Conservation (phyloP, 2,329 filamentous ascomycete species). For the Fusarium clavum region DNA sequence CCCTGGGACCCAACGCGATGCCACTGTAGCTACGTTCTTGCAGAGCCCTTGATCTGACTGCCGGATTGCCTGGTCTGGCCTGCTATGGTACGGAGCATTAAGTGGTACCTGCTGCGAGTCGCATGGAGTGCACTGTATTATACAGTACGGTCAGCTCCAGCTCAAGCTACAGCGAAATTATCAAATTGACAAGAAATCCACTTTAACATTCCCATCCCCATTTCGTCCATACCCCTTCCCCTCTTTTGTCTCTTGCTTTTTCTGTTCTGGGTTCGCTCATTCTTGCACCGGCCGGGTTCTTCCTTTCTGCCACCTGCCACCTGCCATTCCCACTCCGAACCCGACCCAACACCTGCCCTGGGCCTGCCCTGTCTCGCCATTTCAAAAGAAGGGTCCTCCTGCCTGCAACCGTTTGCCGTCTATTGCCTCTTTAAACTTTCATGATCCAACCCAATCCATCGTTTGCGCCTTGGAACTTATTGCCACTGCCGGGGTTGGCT, state of each 20-base stretch:
- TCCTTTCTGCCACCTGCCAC: slow-evolving; percentile 33
- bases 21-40: slow-evolving; percentile 5
- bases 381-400: slow-evolving; percentile 33
- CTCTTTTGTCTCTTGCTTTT: slow-evolving; percentile 30
- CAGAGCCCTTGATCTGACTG: slow-evolving; percentile 11
- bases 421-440: slow-evolving; percentile 33
- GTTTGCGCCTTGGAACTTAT: slow-evolving; percentile 39
- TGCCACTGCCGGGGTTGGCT: slow-evolving; percentile 36
- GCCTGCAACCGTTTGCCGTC: slow-evolving; percentile 34
- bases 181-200: slow-evolving; percentile 42
- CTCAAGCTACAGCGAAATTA: slow-evolving; percentile 33
- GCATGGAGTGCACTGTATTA: slow-evolving; percentile 22
- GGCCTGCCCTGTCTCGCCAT: slow-evolving; percentile 19
- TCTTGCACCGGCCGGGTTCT: slow-evolving; percentile 34
- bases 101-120: slow-evolving; percentile 21
- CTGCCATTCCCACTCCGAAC: slow-evolving; percentile 27
- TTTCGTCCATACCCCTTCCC: slow-evolving; percentile 31
- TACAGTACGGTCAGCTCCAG: slow-evolving; percentile 17
- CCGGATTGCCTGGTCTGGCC: slow-evolving; percentile 18
- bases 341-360: slow-evolving; percentile 18
- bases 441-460: slow-evolving; percentile 6
- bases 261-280: slow-evolving; percentile 31
- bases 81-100: slow-evolving; percentile 20
- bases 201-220: slow-evolving; percentile 40
- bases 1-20: slow-evolving; percentile 7